These are phyloP conservation scores for Sugiyamaella japonica DNA, from an alignment of 1,139 yeast species.

Conservation along the genomic window DNA sequence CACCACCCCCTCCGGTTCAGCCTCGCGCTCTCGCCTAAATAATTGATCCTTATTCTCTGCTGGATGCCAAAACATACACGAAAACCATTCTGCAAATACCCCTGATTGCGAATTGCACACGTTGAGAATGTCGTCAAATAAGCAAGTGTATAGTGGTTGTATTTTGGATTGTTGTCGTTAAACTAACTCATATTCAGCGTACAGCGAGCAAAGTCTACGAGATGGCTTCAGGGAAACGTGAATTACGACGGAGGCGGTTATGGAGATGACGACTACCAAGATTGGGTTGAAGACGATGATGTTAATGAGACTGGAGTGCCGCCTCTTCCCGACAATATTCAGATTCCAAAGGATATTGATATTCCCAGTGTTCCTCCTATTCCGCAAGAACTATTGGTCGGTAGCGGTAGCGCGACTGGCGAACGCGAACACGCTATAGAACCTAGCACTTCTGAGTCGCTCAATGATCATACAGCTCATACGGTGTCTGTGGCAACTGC, in stretches of 20 bases:
- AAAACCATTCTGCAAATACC: too few species aligned
- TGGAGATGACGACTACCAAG: slow-evolving; percentile 29
- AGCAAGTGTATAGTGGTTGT: too few species aligned
- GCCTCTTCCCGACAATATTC: slow-evolving; percentile 17
- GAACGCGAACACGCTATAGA: background rate
- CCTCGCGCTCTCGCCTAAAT: background rate
- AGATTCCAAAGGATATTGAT: background rate
- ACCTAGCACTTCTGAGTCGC: too few species aligned
- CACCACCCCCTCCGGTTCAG: too few species aligned
- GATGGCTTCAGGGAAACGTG: slow-evolving; percentile 40
- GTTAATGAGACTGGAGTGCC: slow-evolving; percentile 31
- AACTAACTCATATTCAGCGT: slow-evolving; percentile 7
- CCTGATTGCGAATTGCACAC: background rate
- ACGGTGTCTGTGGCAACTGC: background rate
- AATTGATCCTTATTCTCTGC: too few species aligned
- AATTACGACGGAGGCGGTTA: slow-evolving; percentile 43
- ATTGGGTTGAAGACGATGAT: slow-evolving; percentile 30
- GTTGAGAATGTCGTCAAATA: slow-evolving; percentile 1
- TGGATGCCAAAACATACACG: too few species aligned
- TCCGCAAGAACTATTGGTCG: slow-evolving; percentile 6
- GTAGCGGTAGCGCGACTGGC: background rate
- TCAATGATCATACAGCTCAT: too few species aligned
- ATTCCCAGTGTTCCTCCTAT: slow-evolving; percentile 31
- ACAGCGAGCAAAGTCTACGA: slow-evolving; percentile 36
- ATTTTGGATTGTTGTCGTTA: too few species aligned